Conservation (phyloP, 805 yeast species). For the Wickerhamomyces pijperi region DNA sequence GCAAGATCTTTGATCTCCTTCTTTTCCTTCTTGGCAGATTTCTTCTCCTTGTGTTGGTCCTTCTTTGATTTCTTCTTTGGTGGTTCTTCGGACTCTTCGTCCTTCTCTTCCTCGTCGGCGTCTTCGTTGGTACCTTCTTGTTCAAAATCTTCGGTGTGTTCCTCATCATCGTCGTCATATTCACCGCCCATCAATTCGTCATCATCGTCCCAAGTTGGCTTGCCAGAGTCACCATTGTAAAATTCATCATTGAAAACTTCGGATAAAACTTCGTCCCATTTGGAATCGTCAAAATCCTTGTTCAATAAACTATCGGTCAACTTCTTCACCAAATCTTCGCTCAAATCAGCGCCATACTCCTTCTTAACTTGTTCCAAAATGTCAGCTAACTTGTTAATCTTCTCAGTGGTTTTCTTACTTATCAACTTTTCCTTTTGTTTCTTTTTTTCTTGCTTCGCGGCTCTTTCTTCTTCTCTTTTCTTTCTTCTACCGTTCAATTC, state of each 20-base stretch:
- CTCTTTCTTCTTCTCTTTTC: conserved; percentile 64
- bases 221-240: conserved; percentile 43
- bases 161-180: conserved; percentile 28
- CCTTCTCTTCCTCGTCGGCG: conserved; percentile 30
- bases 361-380: conserved; percentile 34
- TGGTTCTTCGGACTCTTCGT: conserved; percentile 19
- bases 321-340: conserved; percentile 47
- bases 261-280: conserved; percentile 83
- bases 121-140: too few species aligned
- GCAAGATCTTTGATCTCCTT: conserved; percentile 55
- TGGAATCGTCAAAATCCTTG: conserved; percentile 81
- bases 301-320: conserved; percentile 70
- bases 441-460: conserved; percentile 38
- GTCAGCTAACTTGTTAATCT: conserved; percentile 68
- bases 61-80: conserved; percentile 34
- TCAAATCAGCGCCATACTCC: conserved; percentile 34
- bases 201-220: conserved; percentile 60
- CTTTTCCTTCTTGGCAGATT: conserved; percentile 49
- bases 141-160: conserved; percentile 12
- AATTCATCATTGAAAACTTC: conserved; percentile 79
- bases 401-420: conserved; percentile 62
- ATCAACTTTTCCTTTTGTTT: conserved; percentile 47
- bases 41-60: conserved; percentile 46
- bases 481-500: conserved; percentile 66
- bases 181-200: conserved; percentile 39